A percentile compares a stretch with the other conserved stretches of the same genome.
These are phyloP conservation scores for Dendrobium chrysotoxum DNA, from an alignment of 106 monocot species.

Conservation along the genomic window DNA sequence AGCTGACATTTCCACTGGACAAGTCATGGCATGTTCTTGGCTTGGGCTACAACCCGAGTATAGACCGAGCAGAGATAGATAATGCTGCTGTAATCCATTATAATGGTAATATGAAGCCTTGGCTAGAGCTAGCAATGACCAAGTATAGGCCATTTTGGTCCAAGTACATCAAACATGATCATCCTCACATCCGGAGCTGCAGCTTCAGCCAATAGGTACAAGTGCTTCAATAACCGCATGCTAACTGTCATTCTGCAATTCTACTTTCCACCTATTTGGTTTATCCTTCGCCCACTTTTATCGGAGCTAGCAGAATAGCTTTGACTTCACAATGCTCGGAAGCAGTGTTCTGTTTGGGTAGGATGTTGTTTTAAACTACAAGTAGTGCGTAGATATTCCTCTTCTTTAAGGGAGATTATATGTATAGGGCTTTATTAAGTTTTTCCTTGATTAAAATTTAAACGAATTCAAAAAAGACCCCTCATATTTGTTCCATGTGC, in stretches of 20 bases:
- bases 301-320: not conserved
- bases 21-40: constrained; percentile 50
- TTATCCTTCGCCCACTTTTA: not conserved
- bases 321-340: too few relatives aligned
- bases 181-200: constrained; percentile 17
- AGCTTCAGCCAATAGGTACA: not conserved
- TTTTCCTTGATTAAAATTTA: not conserved
- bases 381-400: too few relatives aligned
- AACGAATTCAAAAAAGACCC: not conserved
- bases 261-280: not conserved
- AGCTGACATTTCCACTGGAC: constrained; percentile 32
- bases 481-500: not conserved
- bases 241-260: too few relatives aligned
- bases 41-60: constrained; percentile 38
- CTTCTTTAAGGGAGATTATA: not conserved
- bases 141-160: constrained; percentile 35
- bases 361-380: too few relatives aligned
- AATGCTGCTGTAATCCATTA: constrained; percentile 41
- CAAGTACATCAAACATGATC: constrained; percentile 36
- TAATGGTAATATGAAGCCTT: constrained; percentile 47
- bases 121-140: constrained; percentile 39
- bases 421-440: not conserved
- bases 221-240: not conserved
- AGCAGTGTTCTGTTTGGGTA: too few relatives aligned
- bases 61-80: constrained; percentile 35